Base-by-base conservation (phyloP, 495 filamentous ascomycete species). In the Penicillium argentinense region DNA sequence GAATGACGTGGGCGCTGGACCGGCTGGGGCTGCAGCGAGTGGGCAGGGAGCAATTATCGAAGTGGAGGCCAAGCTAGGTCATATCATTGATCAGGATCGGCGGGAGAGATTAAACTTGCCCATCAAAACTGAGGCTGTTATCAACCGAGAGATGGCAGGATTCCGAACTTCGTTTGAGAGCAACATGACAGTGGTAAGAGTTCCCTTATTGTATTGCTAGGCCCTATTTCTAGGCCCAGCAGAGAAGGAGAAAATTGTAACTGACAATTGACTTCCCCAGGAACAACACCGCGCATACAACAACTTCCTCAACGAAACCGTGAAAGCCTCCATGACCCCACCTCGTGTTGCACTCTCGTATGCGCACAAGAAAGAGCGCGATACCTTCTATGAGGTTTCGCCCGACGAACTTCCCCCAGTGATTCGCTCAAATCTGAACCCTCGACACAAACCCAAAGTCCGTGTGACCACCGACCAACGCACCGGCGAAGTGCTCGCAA, bases 51-150 rank as follows among this genome's bases (percentile, higher is more conserved):
- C 86, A n/a, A 77, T 89, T 45, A 77, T 95, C 28, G 91, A 97
- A 65, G 86, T 97, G 44, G 91, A 97, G 68, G 91, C 89, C 7
- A 97, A 96, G 63, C 64, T 97, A 13, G 92, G 92, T 39, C 83
- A 79, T 30, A 65, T 96, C 12, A 78, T 95, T 29, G 83, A 91
- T 56, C 82, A 76, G 63, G 76, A 78, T 47, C 83, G 79, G 2
- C 76, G 82, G 39, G 74, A 84, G n/a, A 77, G 90, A 26, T 67
- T 92, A 27, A 62, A 63, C 2, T 59, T 92, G 14, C 82, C 83
- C 5, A 71, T 93, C 8, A 39, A 68, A 23, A 80, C 84, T 0
- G 86, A 92, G 57, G 82, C 76, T 34, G 67, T 95, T 11, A 59
- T 96, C 38, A 73, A 68, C 22, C 71, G 78, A 14, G 68, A 63